Evolutionary conservation across 148 eudicot genomes (phyloP).

Genomic region (Oxyria digyna): DNA sequence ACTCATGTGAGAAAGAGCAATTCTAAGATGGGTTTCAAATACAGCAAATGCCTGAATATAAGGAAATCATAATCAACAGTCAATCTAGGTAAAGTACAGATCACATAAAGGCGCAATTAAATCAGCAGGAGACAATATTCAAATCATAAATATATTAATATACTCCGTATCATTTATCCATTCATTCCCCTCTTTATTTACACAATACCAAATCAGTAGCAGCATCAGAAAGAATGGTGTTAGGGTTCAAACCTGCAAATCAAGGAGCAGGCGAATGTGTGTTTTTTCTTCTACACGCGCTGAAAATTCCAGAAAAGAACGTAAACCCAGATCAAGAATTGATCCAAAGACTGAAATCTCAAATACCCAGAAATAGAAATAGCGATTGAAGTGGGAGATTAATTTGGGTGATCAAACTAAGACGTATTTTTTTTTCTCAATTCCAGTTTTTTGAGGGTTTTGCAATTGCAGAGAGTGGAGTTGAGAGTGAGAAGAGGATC

Average conservation of each 20-base stretch:
- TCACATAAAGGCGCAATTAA: constrained; percentile 11
- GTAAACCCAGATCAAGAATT: constrained; percentile 5
- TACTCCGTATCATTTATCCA: background rate
- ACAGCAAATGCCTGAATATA: constrained; percentile 12
- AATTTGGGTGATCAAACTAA: background rate
- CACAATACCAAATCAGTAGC: background rate
- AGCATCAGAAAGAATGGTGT: background rate
- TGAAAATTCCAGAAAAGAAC: constrained; percentile 3
- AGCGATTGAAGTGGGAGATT: background rate
- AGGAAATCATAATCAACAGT: constrained; percentile 5
- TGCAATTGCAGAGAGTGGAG: constrained; percentile 4
- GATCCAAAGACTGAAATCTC: background rate
- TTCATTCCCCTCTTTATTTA: background rate
- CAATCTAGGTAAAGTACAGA: constrained; percentile 13
- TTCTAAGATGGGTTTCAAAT: constrained; percentile 8
- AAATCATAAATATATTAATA: background rate
- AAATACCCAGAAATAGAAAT: background rate
- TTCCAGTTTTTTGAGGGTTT: background rate
- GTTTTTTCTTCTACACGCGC: background rate
- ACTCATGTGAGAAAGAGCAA: background rate
- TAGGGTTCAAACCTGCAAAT: background rate
- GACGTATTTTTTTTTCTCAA: background rate
- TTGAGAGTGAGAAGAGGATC: constrained; percentile 2
- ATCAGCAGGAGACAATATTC: background rate
- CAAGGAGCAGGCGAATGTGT: background rate